Conservation (phyloP, 1,284 basidiomycete genomes). For the Tilletia indica region DNA sequence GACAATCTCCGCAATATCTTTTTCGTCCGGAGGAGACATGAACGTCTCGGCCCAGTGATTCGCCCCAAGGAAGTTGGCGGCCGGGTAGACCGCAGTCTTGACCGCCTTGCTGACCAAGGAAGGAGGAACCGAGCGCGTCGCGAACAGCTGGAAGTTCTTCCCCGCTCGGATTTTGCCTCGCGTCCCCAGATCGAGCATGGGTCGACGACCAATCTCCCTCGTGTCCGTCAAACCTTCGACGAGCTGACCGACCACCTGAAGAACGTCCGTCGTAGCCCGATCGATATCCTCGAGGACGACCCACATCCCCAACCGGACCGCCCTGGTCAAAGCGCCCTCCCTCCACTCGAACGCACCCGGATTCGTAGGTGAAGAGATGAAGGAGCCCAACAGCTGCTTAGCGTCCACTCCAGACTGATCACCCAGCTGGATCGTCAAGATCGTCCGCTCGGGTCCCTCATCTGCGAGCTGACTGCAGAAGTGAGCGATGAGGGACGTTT, state of each 20-base stretch:
- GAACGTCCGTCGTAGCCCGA: constrained; percentile 50
- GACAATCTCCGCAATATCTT: constrained; percentile 45
- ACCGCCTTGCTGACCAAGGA: constrained; percentile 9
- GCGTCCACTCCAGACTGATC: constrained; percentile 69
- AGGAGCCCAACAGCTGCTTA: constrained; percentile 88
- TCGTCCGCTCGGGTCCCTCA: constrained; percentile 61
- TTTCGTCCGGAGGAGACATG: constrained; percentile 31
- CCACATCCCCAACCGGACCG: constrained; percentile 89
- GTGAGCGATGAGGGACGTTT: constrained; percentile 76
- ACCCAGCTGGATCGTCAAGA: constrained; percentile 82
- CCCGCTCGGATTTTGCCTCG: constrained; percentile 55
- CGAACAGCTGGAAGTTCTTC: constrained; percentile 57
- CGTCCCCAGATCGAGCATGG: constrained; percentile 61
- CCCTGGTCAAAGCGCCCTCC: constrained; percentile 87
- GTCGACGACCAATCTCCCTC: constrained; percentile 74
- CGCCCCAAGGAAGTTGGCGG: constrained; percentile 69
- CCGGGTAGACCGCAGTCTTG: constrained; percentile 1
- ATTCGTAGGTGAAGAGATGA: constrained; percentile 78
- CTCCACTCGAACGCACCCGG: constrained; percentile 94
- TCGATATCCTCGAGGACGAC: constrained; percentile 92
- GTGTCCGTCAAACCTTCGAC: constrained; percentile 71
- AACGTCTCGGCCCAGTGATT: constrained; percentile 50
- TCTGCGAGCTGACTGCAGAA: constrained; percentile 65
- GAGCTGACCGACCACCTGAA: constrained; percentile 58
- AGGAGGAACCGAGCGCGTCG: constrained; percentile 47